Percentiles rank a stretch among this genome's conserved stretches.
phyloP scores from a whole-genome alignment of 805 yeast genomes.

The Monosporozyma unispora region DNA sequence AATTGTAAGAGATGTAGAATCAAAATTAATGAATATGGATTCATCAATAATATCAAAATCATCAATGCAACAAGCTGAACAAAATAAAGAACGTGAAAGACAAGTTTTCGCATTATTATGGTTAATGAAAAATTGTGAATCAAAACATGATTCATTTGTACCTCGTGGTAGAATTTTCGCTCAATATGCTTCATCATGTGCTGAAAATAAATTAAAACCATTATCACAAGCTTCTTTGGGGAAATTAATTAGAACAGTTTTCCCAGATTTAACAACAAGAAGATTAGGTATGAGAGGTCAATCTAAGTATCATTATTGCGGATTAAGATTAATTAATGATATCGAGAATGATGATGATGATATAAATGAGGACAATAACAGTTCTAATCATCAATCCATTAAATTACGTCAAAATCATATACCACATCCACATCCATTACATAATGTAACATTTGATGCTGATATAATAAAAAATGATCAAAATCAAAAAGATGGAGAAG shows the following conservation, averaged over 20 bases:
- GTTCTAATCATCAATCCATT: neutral
- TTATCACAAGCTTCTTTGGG: constrained; percentile 75
- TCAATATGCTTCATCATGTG: constrained; percentile 51
- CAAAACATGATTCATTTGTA: constrained; percentile 42
- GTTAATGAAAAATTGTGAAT: constrained; percentile 57
- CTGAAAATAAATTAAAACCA: constrained; percentile 45
- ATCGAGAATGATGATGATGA: neutral
- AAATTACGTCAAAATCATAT: neutral
- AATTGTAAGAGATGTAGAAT: constrained; percentile 37
- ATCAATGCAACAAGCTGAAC: constrained; percentile 26
- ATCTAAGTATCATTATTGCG: constrained; percentile 81
- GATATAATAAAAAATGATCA: neutral
- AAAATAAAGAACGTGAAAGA: constrained; percentile 46
- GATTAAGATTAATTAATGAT: constrained; percentile 32
- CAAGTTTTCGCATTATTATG: constrained; percentile 80
- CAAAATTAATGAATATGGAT: constrained; percentile 24
- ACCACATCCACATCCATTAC: neutral
- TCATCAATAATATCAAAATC: constrained; percentile 24
- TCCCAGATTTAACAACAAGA: constrained; percentile 62
- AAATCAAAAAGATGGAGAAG: neutral
- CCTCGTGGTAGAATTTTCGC: constrained; percentile 64
- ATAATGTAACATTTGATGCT: neutral
- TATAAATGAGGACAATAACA: neutral
- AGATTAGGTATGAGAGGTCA: constrained; percentile 77
- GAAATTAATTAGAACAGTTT: constrained; percentile 54